Base-by-base conservation (phyloP, 306 rosid species). In the Hippophae tibetana region DNA sequence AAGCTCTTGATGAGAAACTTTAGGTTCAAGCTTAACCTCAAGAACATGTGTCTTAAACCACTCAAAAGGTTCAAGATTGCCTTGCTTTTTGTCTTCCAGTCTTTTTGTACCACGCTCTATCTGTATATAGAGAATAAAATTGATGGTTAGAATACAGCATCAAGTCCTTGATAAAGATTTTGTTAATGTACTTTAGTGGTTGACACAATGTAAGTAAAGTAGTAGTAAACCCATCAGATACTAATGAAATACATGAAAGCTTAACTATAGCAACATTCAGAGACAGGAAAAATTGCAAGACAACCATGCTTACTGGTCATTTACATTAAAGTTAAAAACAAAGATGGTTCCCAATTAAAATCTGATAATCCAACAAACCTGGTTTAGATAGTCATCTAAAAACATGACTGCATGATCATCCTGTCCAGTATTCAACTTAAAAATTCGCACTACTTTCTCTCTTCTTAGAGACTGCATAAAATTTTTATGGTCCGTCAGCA, bases 371-470 rank as follows among this genome's bases (percentile, higher is more conserved):
- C 57, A 74, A 60, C 79, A 56, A 59, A 88, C 96, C 95, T 85
- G 97, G 61, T 78, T 75, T 57, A 80, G 56, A 82, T 88, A 88
- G 67, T 92, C 94, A 66, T 92, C 89, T 67, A 75, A 65, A 80
- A 92, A 88, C 94, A 88, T 80, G 44, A 88, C 61, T 45, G 95
- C 94, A 66, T 92, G 88, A 72, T 92, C 95, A 70, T 92, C 94
- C 60, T 88, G 95, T 69, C 95, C 99, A 1, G 90, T 88, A 78
- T 82, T 92, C 56, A 88, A 76, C 62, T 88, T 92, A 76, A 92
- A 92, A 72, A 86, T 62, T 7, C 94, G 88, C 70, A 92, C 61
- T 47, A 80, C 81, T 78, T 88, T 88, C 67, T 86, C 99, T 62
- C 95, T 78, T 81, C 78, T 84, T 25, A 92, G 69, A 43, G 78